Evolutionary conservation across 2,329 filamentous ascomycete species (phyloP).

Genomic region (Fusarium piperis): DNA sequence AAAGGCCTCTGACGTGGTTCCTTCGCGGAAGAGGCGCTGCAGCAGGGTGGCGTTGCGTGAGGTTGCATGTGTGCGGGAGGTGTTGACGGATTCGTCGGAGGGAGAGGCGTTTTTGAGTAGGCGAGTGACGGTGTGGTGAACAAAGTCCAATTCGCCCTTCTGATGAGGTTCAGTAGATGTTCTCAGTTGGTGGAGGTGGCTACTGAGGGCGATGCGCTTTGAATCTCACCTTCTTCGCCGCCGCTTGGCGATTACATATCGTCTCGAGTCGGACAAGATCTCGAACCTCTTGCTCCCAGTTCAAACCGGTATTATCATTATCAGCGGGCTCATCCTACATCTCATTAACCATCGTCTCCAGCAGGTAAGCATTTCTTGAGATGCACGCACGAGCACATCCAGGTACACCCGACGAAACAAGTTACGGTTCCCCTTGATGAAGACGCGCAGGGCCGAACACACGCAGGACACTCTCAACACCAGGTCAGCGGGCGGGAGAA

Average conservation of each 20-base stretch:
- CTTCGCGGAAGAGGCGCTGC: conserved; percentile 54
- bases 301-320: conserved; percentile 46
- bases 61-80: conserved; percentile 49
- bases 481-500: conserved; percentile 67
- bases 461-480: conserved; percentile 57
- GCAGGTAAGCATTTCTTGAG: background rate
- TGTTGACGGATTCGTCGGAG: conserved; percentile 43
- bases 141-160: conserved; percentile 58
- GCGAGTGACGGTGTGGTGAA: conserved; percentile 56
- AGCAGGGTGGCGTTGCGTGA: conserved; percentile 62
- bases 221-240: conserved; percentile 52
- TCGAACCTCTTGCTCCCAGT: conserved; percentile 56
- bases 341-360: background rate
- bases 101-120: conserved; percentile 57
- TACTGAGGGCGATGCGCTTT: background rate
- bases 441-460: conserved; percentile 62
- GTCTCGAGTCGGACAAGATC: conserved; percentile 55
- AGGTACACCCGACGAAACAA: conserved; percentile 73
- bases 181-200: background rate
- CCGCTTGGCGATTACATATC: conserved; percentile 51
- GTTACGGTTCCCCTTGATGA: conserved; percentile 65
- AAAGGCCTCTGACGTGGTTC: conserved; percentile 66
- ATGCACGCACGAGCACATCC: conserved; percentile 59
- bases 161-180: conserved; percentile 27
- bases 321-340: conserved; percentile 46